Evolutionary conservation across 768 basidiomycete species (phyloP), one percentile per base, ranked within the genome.

Genomic region (Russula emetica): DNA sequence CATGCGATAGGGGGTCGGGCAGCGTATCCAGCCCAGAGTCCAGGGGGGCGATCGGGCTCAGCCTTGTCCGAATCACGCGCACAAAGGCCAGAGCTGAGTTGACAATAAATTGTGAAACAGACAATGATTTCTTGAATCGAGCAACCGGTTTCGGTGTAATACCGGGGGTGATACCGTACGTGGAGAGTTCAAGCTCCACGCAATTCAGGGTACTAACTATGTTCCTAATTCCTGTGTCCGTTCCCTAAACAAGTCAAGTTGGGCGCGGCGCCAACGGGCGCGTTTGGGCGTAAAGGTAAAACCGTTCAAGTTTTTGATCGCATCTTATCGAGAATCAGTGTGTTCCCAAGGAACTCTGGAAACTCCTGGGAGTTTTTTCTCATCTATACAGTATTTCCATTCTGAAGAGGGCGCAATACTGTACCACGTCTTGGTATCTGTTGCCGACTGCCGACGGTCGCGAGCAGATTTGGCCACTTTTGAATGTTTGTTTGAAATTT

Each of bases 151-250:
- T 52, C 28, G 26, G 28, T 18, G 20, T 24, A 1, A 47, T 40
- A 18, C 38, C 13, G 22, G 20, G n/a, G n/a, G n/a, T n/a, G n/a
- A n/a, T 20, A 28, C 50, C 9, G 16, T 16, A 14, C 5, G 26
- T 50, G 49, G 13, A 26, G 34, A 13, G 14, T 52, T 7, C 51
- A 13, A 24, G 47, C 26, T 49, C 28, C 28, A 2, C 28, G 16
- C 52, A 54, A 55, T 38, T 22, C 22, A 38, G 34, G 53, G 53
- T 55, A 26, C 53, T 34, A 55, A 55, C 34, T 16, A 24, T 55
- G 53, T 55, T 55, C 53, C 34, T 38, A 3, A 36, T 11, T 36
- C 36, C 36, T 13, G 36, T 36, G 14, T 16, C 11, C 36, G 32
- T 38, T 3, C 13, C 22, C 36, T 55, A 16, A 36, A 8, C 22